phyloP scores from a whole-genome alignment of 768 basidiomycete species.

The Daedaleopsis nitida region DNA sequence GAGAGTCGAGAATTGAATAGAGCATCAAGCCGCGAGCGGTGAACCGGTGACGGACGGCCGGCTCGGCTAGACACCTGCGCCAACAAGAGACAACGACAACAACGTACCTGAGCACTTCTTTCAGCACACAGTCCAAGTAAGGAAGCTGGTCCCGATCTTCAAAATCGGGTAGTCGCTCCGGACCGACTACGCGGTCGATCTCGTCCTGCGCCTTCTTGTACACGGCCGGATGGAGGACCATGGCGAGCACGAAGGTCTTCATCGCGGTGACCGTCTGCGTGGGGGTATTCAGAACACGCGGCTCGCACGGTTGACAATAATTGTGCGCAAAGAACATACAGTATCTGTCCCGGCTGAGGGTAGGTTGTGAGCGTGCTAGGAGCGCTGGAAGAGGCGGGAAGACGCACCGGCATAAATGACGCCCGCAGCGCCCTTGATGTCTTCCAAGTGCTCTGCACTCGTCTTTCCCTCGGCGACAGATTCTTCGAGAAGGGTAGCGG shows the following conservation, averaged over 20 bases:
- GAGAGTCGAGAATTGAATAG: slow-evolving; percentile 4
- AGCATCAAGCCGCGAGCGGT: background rate
- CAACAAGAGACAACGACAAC: too few species aligned
- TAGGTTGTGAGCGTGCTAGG: background rate
- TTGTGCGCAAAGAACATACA: background rate
- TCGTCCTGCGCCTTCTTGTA: slow-evolving; percentile 44
- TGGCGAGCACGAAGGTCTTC: slow-evolving; percentile 42
- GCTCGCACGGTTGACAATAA: too few species aligned
- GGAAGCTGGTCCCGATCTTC: slow-evolving; percentile 24
- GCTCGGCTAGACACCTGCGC: background rate
- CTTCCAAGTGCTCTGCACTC: slow-evolving; percentile 18
- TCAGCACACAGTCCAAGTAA: slow-evolving; percentile 25
- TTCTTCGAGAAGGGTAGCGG: slow-evolving; percentile 21
- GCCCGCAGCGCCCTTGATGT: slow-evolving; percentile 18
- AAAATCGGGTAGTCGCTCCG: slow-evolving; percentile 29
- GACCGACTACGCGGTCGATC: slow-evolving; percentile 41
- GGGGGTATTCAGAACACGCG: background rate
- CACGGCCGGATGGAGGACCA: slow-evolving; percentile 40
- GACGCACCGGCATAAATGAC: slow-evolving; percentile 22
- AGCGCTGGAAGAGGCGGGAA: background rate
- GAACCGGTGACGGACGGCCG: background rate
- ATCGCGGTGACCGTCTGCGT: slow-evolving; percentile 42
- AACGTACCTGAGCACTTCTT: slow-evolving; percentile 22
- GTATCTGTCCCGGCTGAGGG: slow-evolving; percentile 22
- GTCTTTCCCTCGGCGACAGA: background rate